phyloP scores from a whole-genome alignment of 2,329 filamentous ascomycete species.

The Pseudogymnoascus sp. region DNA sequence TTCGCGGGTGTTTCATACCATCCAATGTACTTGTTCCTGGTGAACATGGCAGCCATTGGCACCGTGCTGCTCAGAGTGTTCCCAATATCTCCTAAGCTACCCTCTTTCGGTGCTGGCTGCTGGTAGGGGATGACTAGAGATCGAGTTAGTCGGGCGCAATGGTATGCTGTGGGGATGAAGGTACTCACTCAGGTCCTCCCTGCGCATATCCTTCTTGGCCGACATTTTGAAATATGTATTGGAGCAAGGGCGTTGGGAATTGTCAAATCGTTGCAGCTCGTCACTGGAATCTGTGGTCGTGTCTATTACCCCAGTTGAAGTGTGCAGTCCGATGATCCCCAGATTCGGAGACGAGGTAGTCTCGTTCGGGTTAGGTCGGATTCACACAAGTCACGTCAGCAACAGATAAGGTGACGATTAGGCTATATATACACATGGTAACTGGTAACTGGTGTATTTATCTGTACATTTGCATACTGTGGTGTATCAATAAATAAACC shows the following conservation, averaged over 20 bases:
- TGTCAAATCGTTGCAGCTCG: not conserved
- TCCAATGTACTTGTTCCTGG: constrained; percentile 71
- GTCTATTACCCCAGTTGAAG: not conserved
- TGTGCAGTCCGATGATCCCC: constrained; percentile 25
- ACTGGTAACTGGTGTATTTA: not conserved
- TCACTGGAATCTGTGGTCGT: not conserved
- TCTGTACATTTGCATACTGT: not conserved
- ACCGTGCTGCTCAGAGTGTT: constrained; percentile 68
- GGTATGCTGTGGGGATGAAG: constrained; percentile 14
- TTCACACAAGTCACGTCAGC: not conserved
- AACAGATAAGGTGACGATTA: not conserved
- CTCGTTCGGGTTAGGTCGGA: not conserved
- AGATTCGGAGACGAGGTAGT: constrained; percentile 13
- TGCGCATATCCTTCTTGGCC: constrained; percentile 66
- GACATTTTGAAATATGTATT: constrained; percentile 40
- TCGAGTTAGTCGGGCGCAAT: constrained; percentile 10
- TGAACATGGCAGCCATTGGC: constrained; percentile 95
- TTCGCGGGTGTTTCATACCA: constrained; percentile 38
- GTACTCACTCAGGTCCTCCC: constrained; percentile 59
- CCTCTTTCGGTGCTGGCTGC: constrained; percentile 59
- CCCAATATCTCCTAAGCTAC: constrained; percentile 55
- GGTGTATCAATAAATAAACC: not conserved
- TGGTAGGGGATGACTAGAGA: constrained; percentile 76
- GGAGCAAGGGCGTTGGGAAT: not conserved
- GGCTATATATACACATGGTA: not conserved